A percentile compares a stretch with the other conserved stretches of the same genome.
Conservation (phyloP, 331 rosid species). For the Spiraea crenata region DNA sequence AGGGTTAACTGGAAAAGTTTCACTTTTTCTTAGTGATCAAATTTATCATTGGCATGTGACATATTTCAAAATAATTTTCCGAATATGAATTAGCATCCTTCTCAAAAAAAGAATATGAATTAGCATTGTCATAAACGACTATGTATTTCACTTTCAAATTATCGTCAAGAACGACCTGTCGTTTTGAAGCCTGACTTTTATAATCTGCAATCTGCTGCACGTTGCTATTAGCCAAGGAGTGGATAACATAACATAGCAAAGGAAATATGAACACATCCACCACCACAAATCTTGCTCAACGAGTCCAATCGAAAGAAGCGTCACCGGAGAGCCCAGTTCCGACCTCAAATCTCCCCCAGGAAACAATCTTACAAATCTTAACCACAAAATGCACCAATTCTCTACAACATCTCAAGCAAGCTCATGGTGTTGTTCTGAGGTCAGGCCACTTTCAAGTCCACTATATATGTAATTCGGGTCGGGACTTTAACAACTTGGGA, state of each 20-base stretch:
- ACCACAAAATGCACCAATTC: constrained; percentile 42
- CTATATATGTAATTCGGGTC: constrained; percentile 36
- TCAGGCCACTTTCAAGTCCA: constrained; percentile 54
- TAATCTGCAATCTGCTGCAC: neutral
- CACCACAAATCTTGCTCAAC: constrained; percentile 35
- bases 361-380: constrained; percentile 41
- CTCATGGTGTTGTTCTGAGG: constrained; percentile 41
- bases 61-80: too few relatives aligned
- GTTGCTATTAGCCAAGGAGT: neutral
- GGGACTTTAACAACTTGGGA: constrained; percentile 32
- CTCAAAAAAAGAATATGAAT: too few relatives aligned
- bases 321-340: constrained; percentile 21
- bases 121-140: too few relatives aligned
- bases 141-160: too few relatives aligned
- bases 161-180: neutral
- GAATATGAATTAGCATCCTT: too few relatives aligned
- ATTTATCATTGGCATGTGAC: too few relatives aligned
- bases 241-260: constrained; percentile 25
- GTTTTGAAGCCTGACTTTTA: neutral
- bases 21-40: too few relatives aligned
- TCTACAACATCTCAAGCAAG: constrained; percentile 40
- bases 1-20: too few relatives aligned
- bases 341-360: constrained; percentile 45
- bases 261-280: constrained; percentile 30
- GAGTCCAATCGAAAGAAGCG: constrained; percentile 13